Conservation (phyloP, 1,139 yeast genomes). For the Debaryomyces robertsiae region DNA sequence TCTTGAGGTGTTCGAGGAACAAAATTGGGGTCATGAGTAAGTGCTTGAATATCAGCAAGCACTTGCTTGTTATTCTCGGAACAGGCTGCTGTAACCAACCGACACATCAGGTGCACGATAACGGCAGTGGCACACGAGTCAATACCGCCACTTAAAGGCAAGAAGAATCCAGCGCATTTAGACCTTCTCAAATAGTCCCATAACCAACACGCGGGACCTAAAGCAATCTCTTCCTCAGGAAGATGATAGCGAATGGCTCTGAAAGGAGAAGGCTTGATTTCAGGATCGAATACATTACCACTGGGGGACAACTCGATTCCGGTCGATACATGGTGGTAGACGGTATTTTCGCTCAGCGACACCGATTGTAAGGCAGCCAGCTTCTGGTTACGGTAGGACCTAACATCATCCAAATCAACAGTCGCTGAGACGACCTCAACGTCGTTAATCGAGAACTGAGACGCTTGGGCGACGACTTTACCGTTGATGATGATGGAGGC, state of each 20-base stretch:
- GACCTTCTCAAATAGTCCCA: slow-evolving; percentile 97
- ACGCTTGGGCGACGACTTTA: slow-evolving; percentile 85
- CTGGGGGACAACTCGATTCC: slow-evolving; percentile 64
- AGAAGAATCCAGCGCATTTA: slow-evolving; percentile 84
- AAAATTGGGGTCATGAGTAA: slow-evolving; percentile 62
- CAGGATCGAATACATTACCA: slow-evolving; percentile 59
- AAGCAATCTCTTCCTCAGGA: slow-evolving; percentile 95
- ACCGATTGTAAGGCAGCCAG: slow-evolving; percentile 82
- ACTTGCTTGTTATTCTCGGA: slow-evolving; percentile 72
- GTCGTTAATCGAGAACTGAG: slow-evolving; percentile 84
- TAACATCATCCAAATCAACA: slow-evolving; percentile 87
- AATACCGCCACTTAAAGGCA: slow-evolving; percentile 95
- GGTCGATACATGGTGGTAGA: slow-evolving; percentile 64
- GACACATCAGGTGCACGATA: slow-evolving; percentile 92
- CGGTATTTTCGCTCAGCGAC: slow-evolving; percentile 37
- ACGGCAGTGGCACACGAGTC: slow-evolving; percentile 98
- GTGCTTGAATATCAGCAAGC: slow-evolving; percentile 65
- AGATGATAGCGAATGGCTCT: slow-evolving; percentile 61
- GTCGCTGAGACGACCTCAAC: slow-evolving; percentile 95
- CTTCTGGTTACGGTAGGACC: slow-evolving; percentile 73
- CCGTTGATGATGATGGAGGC: slow-evolving; percentile 94
- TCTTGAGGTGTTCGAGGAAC: slow-evolving; percentile 74
- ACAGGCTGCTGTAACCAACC: slow-evolving; percentile 71
- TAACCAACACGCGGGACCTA: slow-evolving; percentile 98
- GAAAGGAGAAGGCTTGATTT: slow-evolving; percentile 59